Base-by-base conservation (phyloP, 140 eudicot species). In the Erigeron philadelphicus region DNA sequence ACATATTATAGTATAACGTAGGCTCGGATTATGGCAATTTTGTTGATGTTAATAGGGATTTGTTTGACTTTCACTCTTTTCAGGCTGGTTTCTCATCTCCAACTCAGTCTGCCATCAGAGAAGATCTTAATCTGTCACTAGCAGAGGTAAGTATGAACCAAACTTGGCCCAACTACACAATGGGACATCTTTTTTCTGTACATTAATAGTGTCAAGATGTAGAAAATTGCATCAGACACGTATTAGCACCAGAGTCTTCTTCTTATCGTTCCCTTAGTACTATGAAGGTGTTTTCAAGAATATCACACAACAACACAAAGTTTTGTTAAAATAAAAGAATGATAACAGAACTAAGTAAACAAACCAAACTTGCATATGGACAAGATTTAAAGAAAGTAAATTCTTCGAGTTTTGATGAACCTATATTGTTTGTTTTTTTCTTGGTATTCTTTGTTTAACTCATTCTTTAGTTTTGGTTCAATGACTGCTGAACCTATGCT, bases 11-110 rank as follows among this genome's bases (percentile, higher is more conserved):
- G 25, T 21, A 38, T 56, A 68, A 68, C 23, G 38, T 68, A 10
- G 55, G 17, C 48, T 23, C 54, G 19, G 40, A 18, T 71, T 72
- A 58, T 46, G 35, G 8, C 21, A 53, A 42, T 59, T 15, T 46
- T 74, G 40, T 38, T 65, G 21, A 7, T 25, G 67, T 59, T 77
- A 64, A 65, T 7, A 9, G 44, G 11, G 43, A 40, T 66, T 40
- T 71, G 55, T 21, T 46, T 3, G 21, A 7, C 1, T 61, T 56
- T 72, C 54, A 40, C 56, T 79, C 68, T 72, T 31, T 31, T 23
- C 95, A 92, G 98, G 96, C 85, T 41, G 98, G 98, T 31, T 92
- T 81, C 57, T 92, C 98, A 15, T 92, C 98, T 17, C 98, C 98
- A 23, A 88, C 91, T 25, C 95, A 92, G 69, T 67, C 81, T 76